phyloP scores from a whole-genome alignment of 345 rosid species.

The Eucalyptus pumila region DNA sequence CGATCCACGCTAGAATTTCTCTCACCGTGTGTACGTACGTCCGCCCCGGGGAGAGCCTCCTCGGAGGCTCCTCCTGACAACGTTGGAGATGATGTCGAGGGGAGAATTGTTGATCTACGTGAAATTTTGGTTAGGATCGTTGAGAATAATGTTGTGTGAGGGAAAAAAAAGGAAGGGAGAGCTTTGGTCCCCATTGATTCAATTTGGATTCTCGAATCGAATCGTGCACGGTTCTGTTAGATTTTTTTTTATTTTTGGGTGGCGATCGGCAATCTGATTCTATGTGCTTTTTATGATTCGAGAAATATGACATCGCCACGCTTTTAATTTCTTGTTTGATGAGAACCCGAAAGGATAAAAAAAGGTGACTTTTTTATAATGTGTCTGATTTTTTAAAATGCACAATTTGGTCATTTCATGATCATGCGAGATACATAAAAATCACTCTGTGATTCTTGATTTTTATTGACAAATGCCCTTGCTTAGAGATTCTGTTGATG shows the following conservation, averaged over 20 bases:
- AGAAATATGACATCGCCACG: neutral
- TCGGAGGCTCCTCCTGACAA: neutral
- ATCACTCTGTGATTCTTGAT: neutral
- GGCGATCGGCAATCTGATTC: rapidly evolving
- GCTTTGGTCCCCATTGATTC: neutral
- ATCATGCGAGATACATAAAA: neutral
- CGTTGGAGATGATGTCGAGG: neutral
- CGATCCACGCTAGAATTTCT: neutral
- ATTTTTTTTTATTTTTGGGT: no score
- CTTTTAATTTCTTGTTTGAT: neutral
- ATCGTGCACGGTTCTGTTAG: neutral
- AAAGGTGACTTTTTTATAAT: neutral
- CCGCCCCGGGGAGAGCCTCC: neutral
- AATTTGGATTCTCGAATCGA: neutral
- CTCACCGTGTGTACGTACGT: neutral
- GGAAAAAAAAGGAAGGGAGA: neutral
- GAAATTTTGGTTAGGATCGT: neutral
- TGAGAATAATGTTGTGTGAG: neutral
- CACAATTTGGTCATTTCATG: rapidly evolving
- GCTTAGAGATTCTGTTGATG: neutral
- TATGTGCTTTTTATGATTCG: no score
- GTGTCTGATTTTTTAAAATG: neutral
- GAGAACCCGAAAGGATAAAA: neutral
- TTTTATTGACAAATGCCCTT: neutral
- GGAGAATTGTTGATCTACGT: neutral